phyloP scores from a whole-genome alignment of 768 basidiomycete genomes.

The Boletus eberwhitei region DNA sequence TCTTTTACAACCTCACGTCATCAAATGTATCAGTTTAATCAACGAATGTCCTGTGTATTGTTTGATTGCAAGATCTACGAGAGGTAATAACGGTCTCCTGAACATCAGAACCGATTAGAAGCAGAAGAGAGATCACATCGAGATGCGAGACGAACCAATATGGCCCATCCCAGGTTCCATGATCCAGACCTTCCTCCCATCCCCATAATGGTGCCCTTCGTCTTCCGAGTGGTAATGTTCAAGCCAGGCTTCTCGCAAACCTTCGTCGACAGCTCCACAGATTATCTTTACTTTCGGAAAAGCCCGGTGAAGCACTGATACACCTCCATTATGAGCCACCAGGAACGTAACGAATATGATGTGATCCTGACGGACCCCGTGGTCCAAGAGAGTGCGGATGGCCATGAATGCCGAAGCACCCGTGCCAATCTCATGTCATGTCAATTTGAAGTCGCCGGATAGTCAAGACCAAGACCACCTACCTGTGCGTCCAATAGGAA shows the following conservation, averaged over 20 bases:
- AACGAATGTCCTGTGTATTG: slow-evolving; percentile 2
- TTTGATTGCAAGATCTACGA: slow-evolving; percentile 14
- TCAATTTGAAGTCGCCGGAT: neutral
- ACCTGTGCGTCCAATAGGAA: slow-evolving; percentile 91
- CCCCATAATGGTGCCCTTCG: slow-evolving; percentile 37
- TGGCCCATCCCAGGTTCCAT: slow-evolving; percentile 89
- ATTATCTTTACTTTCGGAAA: slow-evolving; percentile 87
- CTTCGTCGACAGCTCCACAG: slow-evolving; percentile 78
- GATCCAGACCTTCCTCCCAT: slow-evolving; percentile 70
- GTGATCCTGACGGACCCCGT: slow-evolving; percentile 78
- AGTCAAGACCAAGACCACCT: slow-evolving; percentile 1
- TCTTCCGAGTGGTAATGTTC: slow-evolving; percentile 52
- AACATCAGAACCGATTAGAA: neutral
- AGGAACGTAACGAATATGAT: slow-evolving; percentile 92
- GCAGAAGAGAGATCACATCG: neutral
- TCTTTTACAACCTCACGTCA: slow-evolving; percentile 4
- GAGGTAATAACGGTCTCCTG: slow-evolving; percentile 44
- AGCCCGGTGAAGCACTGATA: slow-evolving; percentile 71
- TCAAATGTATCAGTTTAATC: slow-evolving; percentile 1
- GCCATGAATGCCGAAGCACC: slow-evolving; percentile 95
- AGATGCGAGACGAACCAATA: slow-evolving; percentile 52
- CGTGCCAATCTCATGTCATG: slow-evolving; percentile 73
- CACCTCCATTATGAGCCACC: slow-evolving; percentile 77
- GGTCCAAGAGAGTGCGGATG: slow-evolving; percentile 88
- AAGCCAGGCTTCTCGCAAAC: slow-evolving; percentile 72